Base-by-base conservation (phyloP, 306 rosid genomes). In the Potentilla sterilis region DNA sequence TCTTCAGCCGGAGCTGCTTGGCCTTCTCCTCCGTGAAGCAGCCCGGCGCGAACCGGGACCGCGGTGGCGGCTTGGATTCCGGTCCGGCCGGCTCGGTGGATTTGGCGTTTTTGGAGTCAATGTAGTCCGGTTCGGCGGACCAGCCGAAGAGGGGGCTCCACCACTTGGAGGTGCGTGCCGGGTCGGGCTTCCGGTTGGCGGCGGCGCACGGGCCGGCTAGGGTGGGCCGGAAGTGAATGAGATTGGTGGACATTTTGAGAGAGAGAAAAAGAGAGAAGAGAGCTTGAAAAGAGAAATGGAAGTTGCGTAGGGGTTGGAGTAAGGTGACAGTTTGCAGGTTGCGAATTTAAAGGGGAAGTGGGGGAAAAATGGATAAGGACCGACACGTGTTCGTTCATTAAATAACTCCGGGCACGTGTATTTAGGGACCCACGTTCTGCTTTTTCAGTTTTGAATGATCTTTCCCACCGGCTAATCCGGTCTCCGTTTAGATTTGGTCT, bases 21-120 rank as follows among this genome's bases (percentile, higher is more conserved):
- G 98, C 98, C 85, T 94, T 94, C 83, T 92, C 96, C 83, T 82
- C 93, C 35, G 98, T 94, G 71, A 94, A 89, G 71, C 90, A 83
- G 12, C 98, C 98, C 4, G 85, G 88, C 8, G 90, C 67, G 80
- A 87, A 84, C 9, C 89, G 79, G 40, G 83, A 76, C 40, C 85
- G 79, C 21, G 61, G 0, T 15, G 87, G 0, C 24, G 32, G 47
- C 12, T 65, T 65, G 28, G 47, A 38, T 18, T 81, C 78, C 3
- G 84, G 76, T 44, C 51, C 11, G 70, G 79, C 66, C 0, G 64
- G 73, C n/a, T 73, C 76, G 18, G 83, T 75, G 40, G 67, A 58
- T 32, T 76, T 82, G 68, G 57, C 7, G 59, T 0, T 72, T 44
- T 8, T 58, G 38, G 84, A 75, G 73, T 84, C 90, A 67, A 93